These are phyloP conservation scores for Aureobasidium vineae DNA, from an alignment of 2,329 filamentous ascomycete species.

Conservation along the genomic window DNA sequence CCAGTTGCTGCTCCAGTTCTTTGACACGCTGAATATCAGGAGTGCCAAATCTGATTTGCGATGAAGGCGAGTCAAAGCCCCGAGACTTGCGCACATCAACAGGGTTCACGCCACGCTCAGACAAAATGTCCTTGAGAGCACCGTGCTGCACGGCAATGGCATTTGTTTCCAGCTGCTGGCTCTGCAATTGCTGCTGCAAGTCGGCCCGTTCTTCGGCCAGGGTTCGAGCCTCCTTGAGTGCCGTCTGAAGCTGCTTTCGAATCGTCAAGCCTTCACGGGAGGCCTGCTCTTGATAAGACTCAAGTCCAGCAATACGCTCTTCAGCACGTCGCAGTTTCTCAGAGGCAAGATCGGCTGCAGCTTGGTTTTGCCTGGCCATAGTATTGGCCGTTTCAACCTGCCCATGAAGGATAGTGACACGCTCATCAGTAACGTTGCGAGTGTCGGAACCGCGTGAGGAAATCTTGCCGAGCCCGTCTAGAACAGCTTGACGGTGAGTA, in stretches of 20 bases:
- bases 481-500: constrained; percentile 77
- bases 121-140: constrained; percentile 87
- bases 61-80: constrained; percentile 64
- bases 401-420: constrained; percentile 69
- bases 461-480: constrained; percentile 78
- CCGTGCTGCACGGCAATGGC: constrained; percentile 89
- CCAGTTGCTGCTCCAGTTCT: constrained; percentile 86
- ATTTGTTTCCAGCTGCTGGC: constrained; percentile 89
- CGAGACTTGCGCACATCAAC: constrained; percentile 69
- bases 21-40: constrained; percentile 76
- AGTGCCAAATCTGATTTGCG: constrained; percentile 55
- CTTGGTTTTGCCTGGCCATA: constrained; percentile 83
- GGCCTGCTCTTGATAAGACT: constrained; percentile 95
- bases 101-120: constrained; percentile 81
- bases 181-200: constrained; percentile 76
- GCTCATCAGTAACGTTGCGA: constrained; percentile 59
- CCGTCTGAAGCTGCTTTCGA: constrained; percentile 81
- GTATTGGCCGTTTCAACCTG: constrained; percentile 76
- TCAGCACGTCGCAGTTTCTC: constrained; percentile 90
- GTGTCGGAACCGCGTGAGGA: constrained; percentile 54
- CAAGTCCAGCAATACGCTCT: constrained; percentile 92
- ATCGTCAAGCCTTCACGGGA: constrained; percentile 90
- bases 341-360: constrained; percentile 79
- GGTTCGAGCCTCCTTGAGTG: constrained; percentile 78
- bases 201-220: constrained; percentile 78